Evolutionary conservation across 2,329 filamentous ascomycete genomes (phyloP).

Genomic region (Hypoxylon sp.): DNA sequence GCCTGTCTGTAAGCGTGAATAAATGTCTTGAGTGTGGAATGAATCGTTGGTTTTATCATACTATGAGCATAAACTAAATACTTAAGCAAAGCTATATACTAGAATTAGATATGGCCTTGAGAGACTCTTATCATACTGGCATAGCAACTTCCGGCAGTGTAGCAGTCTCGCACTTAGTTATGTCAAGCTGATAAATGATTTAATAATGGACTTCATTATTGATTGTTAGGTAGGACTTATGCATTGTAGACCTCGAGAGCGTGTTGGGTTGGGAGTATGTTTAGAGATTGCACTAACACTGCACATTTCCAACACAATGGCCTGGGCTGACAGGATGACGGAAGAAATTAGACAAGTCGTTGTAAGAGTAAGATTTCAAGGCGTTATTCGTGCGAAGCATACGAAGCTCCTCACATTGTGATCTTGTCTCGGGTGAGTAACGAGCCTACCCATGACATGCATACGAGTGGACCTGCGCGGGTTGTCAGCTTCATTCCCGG

Average conservation of each 20-base stretch:
- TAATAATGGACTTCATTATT: neutral
- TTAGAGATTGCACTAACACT: slow-evolving; percentile 7
- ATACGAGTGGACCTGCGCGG: slow-evolving; percentile 1
- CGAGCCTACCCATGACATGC: slow-evolving; percentile 3
- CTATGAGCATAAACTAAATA: neutral
- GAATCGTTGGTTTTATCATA: neutral
- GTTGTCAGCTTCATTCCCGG: slow-evolving; percentile 19
- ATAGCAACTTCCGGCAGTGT: neutral
- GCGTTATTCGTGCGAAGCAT: slow-evolving; percentile 4
- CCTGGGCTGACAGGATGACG: slow-evolving; percentile 16
- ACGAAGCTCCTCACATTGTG: neutral
- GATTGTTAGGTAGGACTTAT: slow-evolving; percentile 5
- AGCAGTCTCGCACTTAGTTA: neutral
- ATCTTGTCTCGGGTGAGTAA: neutral
- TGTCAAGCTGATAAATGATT: slow-evolving; percentile 7
- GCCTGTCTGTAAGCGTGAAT: neutral
- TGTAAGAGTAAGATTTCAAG: slow-evolving; percentile 13
- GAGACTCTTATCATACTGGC: neutral
- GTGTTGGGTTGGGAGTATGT: slow-evolving; percentile 2
- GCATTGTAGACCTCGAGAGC: neutral
- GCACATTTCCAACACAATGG: slow-evolving; percentile 10
- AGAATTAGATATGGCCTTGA: neutral
- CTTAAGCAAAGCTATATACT: neutral
- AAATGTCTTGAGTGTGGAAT: neutral
- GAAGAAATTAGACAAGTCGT: slow-evolving; percentile 8